Conservation (phyloP, 306 rosid species). For the Leucaena leucocephala region DNA sequence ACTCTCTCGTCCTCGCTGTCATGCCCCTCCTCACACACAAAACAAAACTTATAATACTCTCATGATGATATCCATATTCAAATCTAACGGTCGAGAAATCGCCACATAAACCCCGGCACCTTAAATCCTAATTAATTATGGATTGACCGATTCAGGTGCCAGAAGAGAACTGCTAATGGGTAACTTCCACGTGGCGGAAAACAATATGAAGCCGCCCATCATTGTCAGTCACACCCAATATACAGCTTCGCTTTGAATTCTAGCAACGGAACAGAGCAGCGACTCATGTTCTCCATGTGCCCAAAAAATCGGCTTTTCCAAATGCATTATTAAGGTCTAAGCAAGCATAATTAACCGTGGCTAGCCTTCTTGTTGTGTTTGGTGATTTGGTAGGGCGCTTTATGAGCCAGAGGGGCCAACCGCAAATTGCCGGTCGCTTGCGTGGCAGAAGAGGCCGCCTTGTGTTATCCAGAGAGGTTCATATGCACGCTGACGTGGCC, state of each 20-base stretch:
- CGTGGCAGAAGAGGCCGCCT: not conserved
- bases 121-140: not conserved
- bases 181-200: not conserved
- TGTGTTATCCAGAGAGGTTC: not conserved
- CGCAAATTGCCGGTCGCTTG: not conserved
- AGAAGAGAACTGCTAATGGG: not conserved
- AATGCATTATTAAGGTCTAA: slow-evolving; percentile 8
- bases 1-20: slow-evolving; percentile 15
- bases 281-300: slow-evolving; percentile 24
- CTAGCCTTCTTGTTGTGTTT: not conserved
- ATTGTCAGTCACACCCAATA: not conserved
- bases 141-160: not conserved
- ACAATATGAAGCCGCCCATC: not conserved
- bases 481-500: slow-evolving; percentile 20
- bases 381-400: slow-evolving; percentile 10
- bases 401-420: not conserved
- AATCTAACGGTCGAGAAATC: not conserved
- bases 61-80: not conserved
- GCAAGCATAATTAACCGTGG: not conserved
- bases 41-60: not conserved
- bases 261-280: not conserved
- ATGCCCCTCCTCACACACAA: not conserved
- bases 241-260: slow-evolving; percentile 1
- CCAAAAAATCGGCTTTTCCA: not conserved
- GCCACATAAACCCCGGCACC: not conserved